These are phyloP conservation scores for Spongiforma sp. DNA, from an alignment of 1,284 basidiomycete species.

Conservation along the genomic window DNA sequence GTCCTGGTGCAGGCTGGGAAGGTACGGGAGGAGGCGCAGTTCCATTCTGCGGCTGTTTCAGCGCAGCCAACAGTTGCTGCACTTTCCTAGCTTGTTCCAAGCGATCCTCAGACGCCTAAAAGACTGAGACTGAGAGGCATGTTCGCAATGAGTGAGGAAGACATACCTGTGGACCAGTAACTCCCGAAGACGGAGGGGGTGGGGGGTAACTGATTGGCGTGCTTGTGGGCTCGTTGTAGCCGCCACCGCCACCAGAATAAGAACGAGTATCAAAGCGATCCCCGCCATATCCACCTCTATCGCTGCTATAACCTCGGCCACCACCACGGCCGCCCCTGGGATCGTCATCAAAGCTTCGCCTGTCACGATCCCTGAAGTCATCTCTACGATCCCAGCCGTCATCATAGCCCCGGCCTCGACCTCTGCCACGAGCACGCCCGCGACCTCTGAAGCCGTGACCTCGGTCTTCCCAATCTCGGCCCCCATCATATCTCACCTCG, in stretches of 20 bases:
- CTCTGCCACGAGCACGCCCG: conserved; percentile 47
- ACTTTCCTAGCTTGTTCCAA: conserved; percentile 83
- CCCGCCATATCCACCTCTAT: conserved; percentile 41
- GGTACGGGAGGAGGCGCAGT: conserved; percentile 29
- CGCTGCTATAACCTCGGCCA: conserved; percentile 40
- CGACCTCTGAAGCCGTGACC: conserved; percentile 45
- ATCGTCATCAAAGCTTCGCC: conserved; percentile 52
- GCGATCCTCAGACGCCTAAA: conserved; percentile 61
- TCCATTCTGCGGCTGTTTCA: conserved; percentile 68
- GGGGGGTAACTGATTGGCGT: conserved; percentile 26
- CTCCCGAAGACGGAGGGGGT: conserved; percentile 23
- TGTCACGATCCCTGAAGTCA: conserved; percentile 53
- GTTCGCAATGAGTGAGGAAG: background rate
- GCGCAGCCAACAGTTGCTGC: conserved; percentile 78
- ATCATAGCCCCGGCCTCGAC: conserved; percentile 39
- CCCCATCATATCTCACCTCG: conserved; percentile 38
- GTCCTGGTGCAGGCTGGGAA: conserved; percentile 40
- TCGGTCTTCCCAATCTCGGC: conserved; percentile 56
- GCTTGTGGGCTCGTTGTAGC: conserved; percentile 38
- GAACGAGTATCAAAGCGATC: conserved; percentile 44
- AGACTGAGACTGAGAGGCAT: background rate
- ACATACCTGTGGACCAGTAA: conserved; percentile 28
- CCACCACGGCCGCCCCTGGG: conserved; percentile 44
- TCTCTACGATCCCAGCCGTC: conserved; percentile 53
- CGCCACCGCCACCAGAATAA: conserved; percentile 33